A percentile compares a stretch with the other conserved stretches of the same genome.
Evolutionary conservation across 2,329 filamentous ascomycete species (phyloP).

Genomic region (Aspergillus versicolor): DNA sequence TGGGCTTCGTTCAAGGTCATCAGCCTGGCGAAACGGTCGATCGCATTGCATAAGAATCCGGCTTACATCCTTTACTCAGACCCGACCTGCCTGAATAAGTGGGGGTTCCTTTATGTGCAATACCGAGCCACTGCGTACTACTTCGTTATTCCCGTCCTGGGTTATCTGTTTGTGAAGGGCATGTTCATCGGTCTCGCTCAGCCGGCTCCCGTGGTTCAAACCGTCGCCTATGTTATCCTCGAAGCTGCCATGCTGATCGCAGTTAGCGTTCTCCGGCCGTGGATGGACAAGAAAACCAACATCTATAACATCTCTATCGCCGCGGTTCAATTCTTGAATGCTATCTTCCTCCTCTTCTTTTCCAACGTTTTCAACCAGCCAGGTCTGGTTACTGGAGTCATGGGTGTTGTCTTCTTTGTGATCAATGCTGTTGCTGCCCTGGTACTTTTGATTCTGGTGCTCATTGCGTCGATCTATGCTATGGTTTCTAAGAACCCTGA

Average conservation of each 20-base stretch:
- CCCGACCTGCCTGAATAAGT: conserved; percentile 90
- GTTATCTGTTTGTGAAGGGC: conserved; percentile 80
- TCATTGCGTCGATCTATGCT: conserved; percentile 73
- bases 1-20: conserved; percentile 93
- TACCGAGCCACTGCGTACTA: conserved; percentile 96
- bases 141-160: conserved; percentile 78
- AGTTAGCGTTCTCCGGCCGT: conserved; percentile 79
- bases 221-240: conserved; percentile 77
- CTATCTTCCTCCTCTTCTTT: conserved; percentile 86
- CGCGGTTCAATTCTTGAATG: conserved; percentile 85
- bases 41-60: conserved; percentile 90
- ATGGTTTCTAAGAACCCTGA: conserved; percentile 93
- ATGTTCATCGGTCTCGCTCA: conserved; percentile 87
- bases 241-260: conserved; percentile 76
- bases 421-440: conserved; percentile 81
- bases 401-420: conserved; percentile 87
- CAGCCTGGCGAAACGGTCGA: conserved; percentile 81
- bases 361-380: conserved; percentile 83
- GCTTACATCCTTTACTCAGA: conserved; percentile 97
- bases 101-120: conserved; percentile 96
- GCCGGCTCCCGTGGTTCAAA: conserved; percentile 68
- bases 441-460: conserved; percentile 77
- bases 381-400: conserved; percentile 77
- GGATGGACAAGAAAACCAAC: conserved; percentile 99
- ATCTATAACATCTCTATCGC: conserved; percentile 93